Evolutionary conservation across 106 monocot species (phyloP), one percentile per base, ranked within the genome.

Genomic region (Allium sativum): DNA sequence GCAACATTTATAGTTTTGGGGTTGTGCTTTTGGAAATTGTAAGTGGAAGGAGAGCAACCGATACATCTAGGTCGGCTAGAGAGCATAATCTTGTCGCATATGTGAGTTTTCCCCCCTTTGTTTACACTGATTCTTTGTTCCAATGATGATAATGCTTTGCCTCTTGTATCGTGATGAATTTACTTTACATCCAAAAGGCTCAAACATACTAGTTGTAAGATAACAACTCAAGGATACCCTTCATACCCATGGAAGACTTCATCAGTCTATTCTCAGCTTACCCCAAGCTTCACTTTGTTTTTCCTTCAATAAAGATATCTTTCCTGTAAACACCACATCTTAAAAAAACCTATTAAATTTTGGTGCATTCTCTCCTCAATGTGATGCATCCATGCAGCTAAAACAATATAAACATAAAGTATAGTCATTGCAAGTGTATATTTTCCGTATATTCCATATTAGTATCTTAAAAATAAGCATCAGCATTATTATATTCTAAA

Each of bases 11-110:
- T 45, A 68, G 68, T 10, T 68, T 68, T 58, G 68, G 68, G 7
- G 68, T 68, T 21, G 68, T 68, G 8, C 18, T 68, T 43, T 44
- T 68, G 11, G 68, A 68, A 31, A 10, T 68, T 43, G 58, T 68
- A 4, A 57, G 57, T 0, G 68, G 68, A 16, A 41, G 57, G 0
- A 68, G 44, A 47, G 68, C 68, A 8, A 68, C 58, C 48, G 68
- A 68, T 17, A 57, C 46, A 11, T 44, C 68, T 8, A 16, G 68
- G 21, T 6, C 21, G 20, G 18, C 56, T 20, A 58, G 56, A 8
- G 56, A 57, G 46, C 68, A 68, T 5, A 68, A 68, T 68, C 68
- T 68, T 18, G 68, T 68, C 18, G 68, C 68, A 45, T 68, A 57
- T 56, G 68, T 68, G 18, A 56, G 56, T 68, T 20, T 8, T 31